Conservation (phyloP, 306 rosid genomes). For the Cicer pinnatifidum region DNA sequence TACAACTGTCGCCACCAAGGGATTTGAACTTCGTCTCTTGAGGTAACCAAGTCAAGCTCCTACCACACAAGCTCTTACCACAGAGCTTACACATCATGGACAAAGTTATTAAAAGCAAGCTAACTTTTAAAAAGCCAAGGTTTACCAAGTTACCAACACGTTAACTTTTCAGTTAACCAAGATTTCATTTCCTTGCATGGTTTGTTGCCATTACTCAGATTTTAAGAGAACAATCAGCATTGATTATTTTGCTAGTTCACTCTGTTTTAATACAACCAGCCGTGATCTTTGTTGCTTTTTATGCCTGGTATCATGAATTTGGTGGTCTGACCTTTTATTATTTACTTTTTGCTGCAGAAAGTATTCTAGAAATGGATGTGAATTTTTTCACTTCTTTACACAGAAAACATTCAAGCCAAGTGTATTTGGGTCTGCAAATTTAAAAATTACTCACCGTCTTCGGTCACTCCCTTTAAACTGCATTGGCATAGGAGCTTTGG, state of each 20-base stretch:
- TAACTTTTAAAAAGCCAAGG: too few species aligned
- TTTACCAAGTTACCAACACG: too few species aligned
- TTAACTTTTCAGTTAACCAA: background rate
- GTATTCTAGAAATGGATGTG: conserved; percentile 49
- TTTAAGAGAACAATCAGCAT: conserved; percentile 1
- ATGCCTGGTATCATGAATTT: conserved; percentile 31
- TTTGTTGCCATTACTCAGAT: conserved; percentile 11
- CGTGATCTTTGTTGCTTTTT: conserved; percentile 5
- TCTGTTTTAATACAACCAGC: background rate
- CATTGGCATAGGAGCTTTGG: conserved; percentile 65
- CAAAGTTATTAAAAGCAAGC: too few species aligned
- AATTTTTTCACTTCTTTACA: conserved; percentile 42
- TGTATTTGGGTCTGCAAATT: conserved; percentile 46
- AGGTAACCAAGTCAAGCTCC: too few species aligned
- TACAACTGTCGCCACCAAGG: too few species aligned
- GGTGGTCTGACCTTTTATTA: conserved; percentile 36
- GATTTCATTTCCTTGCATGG: conserved; percentile 15
- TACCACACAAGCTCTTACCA: too few species aligned
- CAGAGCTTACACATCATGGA: too few species aligned
- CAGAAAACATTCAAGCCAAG: conserved; percentile 49
- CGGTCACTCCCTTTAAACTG: conserved; percentile 50
- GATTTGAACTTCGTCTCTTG: too few species aligned
- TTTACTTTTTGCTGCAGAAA: conserved; percentile 56
- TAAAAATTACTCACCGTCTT: conserved; percentile 48
- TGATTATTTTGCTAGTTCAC: conserved; percentile 21